Evolutionary conservation across 257 asterid genomes (phyloP).

Genomic region (Cruciata laevipes): DNA sequence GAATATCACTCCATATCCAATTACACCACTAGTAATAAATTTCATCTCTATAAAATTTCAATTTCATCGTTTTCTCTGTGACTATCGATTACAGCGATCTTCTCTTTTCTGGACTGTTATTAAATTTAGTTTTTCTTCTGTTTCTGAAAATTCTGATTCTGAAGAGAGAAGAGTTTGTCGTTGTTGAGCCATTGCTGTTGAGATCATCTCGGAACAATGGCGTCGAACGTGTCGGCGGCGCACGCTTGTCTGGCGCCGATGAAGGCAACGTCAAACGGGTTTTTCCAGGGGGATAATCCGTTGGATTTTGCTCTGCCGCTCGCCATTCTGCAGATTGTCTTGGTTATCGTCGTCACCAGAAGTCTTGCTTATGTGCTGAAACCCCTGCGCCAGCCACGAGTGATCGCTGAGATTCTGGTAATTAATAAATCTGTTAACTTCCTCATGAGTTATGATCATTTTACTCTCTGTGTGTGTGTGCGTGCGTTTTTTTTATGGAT

Average conservation of each 20-base stretch:
- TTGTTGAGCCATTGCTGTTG: background rate
- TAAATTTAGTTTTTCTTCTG: background rate
- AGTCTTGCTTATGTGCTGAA: slow-evolving; percentile 47
- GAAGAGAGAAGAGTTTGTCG: background rate
- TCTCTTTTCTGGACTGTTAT: no score
- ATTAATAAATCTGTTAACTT: background rate
- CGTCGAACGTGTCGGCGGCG: slow-evolving; percentile 10
- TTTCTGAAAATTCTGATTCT: background rate
- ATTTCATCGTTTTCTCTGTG: background rate
- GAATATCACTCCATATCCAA: background rate
- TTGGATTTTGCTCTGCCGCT: slow-evolving; percentile 67
- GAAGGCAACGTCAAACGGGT: slow-evolving; percentile 73
- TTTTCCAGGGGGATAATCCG: slow-evolving; percentile 74
- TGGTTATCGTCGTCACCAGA: slow-evolving; percentile 55
- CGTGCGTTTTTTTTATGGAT: background rate
- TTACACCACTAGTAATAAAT: no score
- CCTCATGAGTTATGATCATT: background rate
- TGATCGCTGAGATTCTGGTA: slow-evolving; percentile 70
- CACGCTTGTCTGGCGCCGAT: slow-evolving; percentile 42
- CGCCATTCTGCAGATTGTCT: slow-evolving; percentile 51
- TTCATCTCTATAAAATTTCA: background rate
- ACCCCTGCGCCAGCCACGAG: slow-evolving; percentile 78
- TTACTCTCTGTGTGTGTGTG: background rate
- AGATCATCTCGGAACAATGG: slow-evolving; percentile 17
- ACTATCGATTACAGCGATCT: no score